These are phyloP conservation scores for Colletotrichum echinochloae DNA, from an alignment of 2,329 filamentous ascomycete genomes.

Conservation along the genomic window DNA sequence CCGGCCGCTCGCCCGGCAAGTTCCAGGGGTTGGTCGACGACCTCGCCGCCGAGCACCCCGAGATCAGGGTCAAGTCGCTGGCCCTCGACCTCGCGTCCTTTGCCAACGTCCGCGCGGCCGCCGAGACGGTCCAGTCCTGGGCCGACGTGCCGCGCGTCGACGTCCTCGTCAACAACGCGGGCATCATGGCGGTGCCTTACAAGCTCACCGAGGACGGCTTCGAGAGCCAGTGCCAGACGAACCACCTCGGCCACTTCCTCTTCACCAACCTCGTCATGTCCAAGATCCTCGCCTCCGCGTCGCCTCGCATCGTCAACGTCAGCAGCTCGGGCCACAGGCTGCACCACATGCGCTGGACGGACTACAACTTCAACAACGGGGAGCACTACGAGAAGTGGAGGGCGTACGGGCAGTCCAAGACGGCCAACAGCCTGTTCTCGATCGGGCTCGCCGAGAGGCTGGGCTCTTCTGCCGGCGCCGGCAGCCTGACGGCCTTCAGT, in stretches of 20 bases:
- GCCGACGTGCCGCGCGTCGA: conserved; percentile 52
- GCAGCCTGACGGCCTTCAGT: conserved; percentile 56
- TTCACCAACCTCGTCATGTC: conserved; percentile 54
- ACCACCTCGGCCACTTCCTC: conserved; percentile 55
- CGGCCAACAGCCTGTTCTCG: conserved; percentile 46
- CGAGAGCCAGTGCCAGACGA: conserved; percentile 53
- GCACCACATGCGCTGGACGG: conserved; percentile 55
- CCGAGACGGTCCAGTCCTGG: conserved; percentile 50
- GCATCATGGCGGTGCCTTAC: conserved; percentile 53
- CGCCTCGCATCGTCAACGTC: conserved; percentile 57
- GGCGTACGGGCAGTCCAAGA: conserved; percentile 47
- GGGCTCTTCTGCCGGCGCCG: conserved; percentile 43
- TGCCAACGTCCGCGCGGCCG: conserved; percentile 54
- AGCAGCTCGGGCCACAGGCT: conserved; percentile 58
- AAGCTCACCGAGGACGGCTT: conserved; percentile 51
- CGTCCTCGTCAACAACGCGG: conserved; percentile 58
- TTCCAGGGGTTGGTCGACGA: conserved; percentile 51
- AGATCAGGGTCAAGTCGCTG: conserved; percentile 51
- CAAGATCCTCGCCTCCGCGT: conserved; percentile 46
- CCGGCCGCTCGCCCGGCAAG: conserved; percentile 57
- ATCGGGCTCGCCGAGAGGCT: conserved; percentile 28
- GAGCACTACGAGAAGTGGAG: conserved; percentile 44
- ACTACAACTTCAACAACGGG: conserved; percentile 54
- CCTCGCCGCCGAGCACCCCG: conserved; percentile 49
- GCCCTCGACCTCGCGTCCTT: conserved; percentile 55